Conservation (phyloP, 2,329 filamentous ascomycete species). For the Alternaria gansuensis region DNA sequence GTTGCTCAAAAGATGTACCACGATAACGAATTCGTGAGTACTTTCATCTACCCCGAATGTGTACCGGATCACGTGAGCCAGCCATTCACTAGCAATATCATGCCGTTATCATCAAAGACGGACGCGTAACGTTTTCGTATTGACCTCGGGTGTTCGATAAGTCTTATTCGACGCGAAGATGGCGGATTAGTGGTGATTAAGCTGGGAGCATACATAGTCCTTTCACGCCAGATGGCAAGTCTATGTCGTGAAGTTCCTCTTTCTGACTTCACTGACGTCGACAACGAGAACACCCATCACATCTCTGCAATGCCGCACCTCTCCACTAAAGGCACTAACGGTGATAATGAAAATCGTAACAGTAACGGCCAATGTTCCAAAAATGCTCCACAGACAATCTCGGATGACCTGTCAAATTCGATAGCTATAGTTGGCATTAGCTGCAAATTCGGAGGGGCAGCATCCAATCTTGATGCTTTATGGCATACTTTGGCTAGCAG, state of each 20-base stretch:
- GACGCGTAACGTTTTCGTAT: too few species aligned
- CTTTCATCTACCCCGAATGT: too few species aligned
- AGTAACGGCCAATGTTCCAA: background rate
- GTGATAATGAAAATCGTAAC: too few species aligned
- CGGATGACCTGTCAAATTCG: background rate
- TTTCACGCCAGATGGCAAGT: background rate
- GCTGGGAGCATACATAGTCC: background rate
- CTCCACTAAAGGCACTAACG: too few species aligned
- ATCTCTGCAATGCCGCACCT: background rate
- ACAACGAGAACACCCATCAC: background rate
- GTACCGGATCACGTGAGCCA: too few species aligned
- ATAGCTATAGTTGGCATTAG: conserved; percentile 4
- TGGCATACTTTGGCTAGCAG: background rate
- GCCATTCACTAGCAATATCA: too few species aligned
- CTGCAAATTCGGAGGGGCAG: background rate
- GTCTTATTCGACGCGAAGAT: background rate
- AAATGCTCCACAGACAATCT: background rate
- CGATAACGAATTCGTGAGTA: too few species aligned
- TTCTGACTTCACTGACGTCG: background rate
- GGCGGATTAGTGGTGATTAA: background rate
- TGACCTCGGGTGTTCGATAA: too few species aligned
- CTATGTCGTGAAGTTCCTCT: background rate
- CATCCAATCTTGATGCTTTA: background rate
- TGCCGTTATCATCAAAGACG: too few species aligned
- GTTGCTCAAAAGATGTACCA: too few species aligned